Evolutionary conservation across 1,284 basidiomycete species (phyloP).

Genomic region (Sporisorium scitamineum): DNA sequence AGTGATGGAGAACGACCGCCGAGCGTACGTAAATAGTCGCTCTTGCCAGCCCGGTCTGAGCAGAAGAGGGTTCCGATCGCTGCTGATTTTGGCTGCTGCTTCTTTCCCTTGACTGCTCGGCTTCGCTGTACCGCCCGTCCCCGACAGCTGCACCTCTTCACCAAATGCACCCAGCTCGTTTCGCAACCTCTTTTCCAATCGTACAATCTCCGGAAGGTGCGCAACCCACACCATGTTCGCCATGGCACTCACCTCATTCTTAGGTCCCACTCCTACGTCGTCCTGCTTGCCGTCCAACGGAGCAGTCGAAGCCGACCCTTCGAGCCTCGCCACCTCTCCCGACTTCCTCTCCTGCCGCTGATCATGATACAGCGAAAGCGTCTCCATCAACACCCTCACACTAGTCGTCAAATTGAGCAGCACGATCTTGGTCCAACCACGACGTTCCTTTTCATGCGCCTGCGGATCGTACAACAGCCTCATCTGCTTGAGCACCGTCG

Average conservation of each 20-base stretch:
- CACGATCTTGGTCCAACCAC: conserved; percentile 43
- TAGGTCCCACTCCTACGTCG: conserved; percentile 5
- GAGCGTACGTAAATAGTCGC: conserved; percentile 30
- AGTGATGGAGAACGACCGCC: conserved; percentile 19
- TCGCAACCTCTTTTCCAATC: conserved; percentile 19
- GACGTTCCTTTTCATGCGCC: conserved; percentile 47
- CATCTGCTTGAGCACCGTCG: conserved; percentile 61
- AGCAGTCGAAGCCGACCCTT: background rate
- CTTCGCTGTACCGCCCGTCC: background rate
- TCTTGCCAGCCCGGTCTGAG: conserved; percentile 51
- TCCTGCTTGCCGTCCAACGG: background rate
- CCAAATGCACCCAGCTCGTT: conserved; percentile 29
- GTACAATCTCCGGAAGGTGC: conserved; percentile 11
- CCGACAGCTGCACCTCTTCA: conserved; percentile 13
- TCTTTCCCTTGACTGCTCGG: background rate
- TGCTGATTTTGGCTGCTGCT: background rate
- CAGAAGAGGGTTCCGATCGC: conserved; percentile 25
- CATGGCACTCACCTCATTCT: conserved; percentile 8
- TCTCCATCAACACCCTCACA: conserved; percentile 36
- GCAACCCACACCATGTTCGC: conserved; percentile 7
- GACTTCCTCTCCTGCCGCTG: conserved; percentile 16
- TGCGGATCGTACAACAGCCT: conserved; percentile 52
- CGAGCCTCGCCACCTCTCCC: conserved; percentile 5
- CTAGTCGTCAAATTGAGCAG: conserved; percentile 48
- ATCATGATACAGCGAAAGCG: conserved; percentile 13